phyloP scores from a whole-genome alignment of 192 early-diverging fungal genomes.

The Gamsiella multidivaricata region DNA sequence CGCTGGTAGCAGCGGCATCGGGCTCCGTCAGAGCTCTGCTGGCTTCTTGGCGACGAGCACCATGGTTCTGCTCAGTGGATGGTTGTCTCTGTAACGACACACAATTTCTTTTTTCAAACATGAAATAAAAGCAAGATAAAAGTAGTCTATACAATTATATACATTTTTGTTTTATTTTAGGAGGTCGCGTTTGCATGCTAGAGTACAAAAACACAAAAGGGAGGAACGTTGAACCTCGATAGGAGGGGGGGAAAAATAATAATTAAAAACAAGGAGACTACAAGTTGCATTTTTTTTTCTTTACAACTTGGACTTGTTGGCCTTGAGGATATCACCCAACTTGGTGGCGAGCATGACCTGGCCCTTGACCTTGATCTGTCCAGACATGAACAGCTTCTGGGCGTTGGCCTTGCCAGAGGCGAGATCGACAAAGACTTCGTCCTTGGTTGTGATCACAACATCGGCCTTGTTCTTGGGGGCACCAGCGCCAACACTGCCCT shows the following conservation, averaged over 20 bases:
- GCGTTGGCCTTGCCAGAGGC: slow-evolving; percentile 83
- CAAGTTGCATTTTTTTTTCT: neutral
- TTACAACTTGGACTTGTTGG: slow-evolving; percentile 72
- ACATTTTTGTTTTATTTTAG: slow-evolving; percentile 11
- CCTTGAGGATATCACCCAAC: slow-evolving; percentile 70
- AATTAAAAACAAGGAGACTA: too few relatives aligned
- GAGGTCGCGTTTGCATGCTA: slow-evolving; percentile 18
- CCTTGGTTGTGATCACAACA: slow-evolving; percentile 74
- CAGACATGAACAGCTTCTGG: slow-evolving; percentile 90
- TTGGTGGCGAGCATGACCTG: slow-evolving; percentile 76
- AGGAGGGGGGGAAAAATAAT: neutral
- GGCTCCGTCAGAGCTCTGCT: neutral
- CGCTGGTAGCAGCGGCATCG: slow-evolving; percentile 6
- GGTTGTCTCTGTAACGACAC: neutral
- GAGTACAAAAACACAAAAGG: slow-evolving; percentile 34
- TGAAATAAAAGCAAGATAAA: neutral
- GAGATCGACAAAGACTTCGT: slow-evolving; percentile 84
- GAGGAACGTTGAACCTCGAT: neutral
- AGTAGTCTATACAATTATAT: neutral
- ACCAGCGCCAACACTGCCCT: slow-evolving; percentile 71
- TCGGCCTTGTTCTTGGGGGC: slow-evolving; percentile 72
- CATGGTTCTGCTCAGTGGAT: neutral
- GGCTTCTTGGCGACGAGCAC: neutral
- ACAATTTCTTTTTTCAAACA: too few relatives aligned
- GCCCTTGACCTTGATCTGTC: slow-evolving; percentile 86